Evolutionary conservation across 106 monocot species (phyloP), one percentile per base, ranked within the genome.

Genomic region (Vanilla planifolia): DNA sequence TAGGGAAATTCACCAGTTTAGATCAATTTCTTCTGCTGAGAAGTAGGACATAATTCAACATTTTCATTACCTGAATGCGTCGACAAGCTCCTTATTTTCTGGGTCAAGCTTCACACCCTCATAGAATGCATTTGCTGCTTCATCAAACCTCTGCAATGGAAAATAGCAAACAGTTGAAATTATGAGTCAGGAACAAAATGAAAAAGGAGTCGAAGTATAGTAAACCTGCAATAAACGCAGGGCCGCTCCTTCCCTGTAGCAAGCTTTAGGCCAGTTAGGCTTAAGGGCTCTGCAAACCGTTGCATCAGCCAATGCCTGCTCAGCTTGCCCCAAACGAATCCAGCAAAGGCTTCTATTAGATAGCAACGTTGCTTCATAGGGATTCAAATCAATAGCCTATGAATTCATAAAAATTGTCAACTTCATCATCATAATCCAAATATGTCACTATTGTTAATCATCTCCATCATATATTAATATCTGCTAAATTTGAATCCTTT

Each of bases 101-200:
- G 93, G 89, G 20, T 89, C 89, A 62, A 89, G 85, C 68, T 70
- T 66, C 34, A 94, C 85, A 35, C 85, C 93, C 61, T 94, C 93
- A 61, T 86, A 94, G 65, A 94, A 94, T 24, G 85, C 82, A 86
- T 86, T 94, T 41, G 93, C 89, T 5, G 93, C 93, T 68, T 94
- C 93, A 42, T 94, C 85, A 66, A 80, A 94, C 26, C 73, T 83
- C 93, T 94, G 82, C 3, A 41, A 57, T 15, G 30, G 25, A 32
- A 28, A 3, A 6, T 10, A 10, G 48, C 1, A 5, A 27, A 47
- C 0, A 58, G 24, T 28, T 33, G 41, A 7, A 21, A 46, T 2
- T 28, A 19, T 13, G 5, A 63, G 50, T 5, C 14, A 39, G 16
- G 22, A 14, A 52, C 0, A n/a, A 66, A 51, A 22, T 20, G 20